Evolutionary conservation across 495 filamentous ascomycete species (phyloP).

Genomic region (Aeminium ludgeri): DNA sequence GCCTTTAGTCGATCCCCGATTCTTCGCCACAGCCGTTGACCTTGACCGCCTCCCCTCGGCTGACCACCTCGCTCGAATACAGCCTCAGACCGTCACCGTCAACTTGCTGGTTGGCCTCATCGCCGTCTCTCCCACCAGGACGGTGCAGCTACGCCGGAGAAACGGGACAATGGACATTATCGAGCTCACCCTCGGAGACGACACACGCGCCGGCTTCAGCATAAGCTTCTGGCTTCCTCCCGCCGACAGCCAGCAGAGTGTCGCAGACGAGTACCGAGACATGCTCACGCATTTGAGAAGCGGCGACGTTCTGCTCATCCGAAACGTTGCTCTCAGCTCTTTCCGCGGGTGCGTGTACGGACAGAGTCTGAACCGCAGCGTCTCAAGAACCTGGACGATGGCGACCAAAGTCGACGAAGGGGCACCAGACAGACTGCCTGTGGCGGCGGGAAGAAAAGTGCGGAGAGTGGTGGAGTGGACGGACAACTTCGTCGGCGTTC

Average conservation of each 20-base stretch:
- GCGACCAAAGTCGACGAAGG: too few species aligned
- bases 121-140: slow-evolving; percentile 48
- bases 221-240: slow-evolving; percentile 66
- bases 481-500: slow-evolving; percentile 45
- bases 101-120: slow-evolving; percentile 68
- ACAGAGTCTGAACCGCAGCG: slow-evolving; percentile 28
- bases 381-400: too few species aligned
- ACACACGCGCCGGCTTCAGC: slow-evolving; percentile 64
- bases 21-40: too few species aligned
- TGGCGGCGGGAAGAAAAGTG: slow-evolving; percentile 37
- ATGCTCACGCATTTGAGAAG: slow-evolving; percentile 38
- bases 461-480: slow-evolving; percentile 59
- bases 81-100: slow-evolving; percentile 62
- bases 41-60: slow-evolving; percentile 56
- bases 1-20: too few species aligned
- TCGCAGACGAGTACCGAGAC: slow-evolving; percentile 22
- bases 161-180: slow-evolving; percentile 40
- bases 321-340: slow-evolving; percentile 56
- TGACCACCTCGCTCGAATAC: slow-evolving; percentile 46
- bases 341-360: slow-evolving; percentile 65
- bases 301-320: slow-evolving; percentile 58
- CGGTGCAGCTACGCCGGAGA: slow-evolving; percentile 35
- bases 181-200: slow-evolving; percentile 72
- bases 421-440: slow-evolving; percentile 34
- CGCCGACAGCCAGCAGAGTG: slow-evolving; percentile 14